Percentiles rank a stretch among this genome's conserved stretches.
Conservation (phyloP, 106 monocot species). For the Dendrobium huoshanense region DNA sequence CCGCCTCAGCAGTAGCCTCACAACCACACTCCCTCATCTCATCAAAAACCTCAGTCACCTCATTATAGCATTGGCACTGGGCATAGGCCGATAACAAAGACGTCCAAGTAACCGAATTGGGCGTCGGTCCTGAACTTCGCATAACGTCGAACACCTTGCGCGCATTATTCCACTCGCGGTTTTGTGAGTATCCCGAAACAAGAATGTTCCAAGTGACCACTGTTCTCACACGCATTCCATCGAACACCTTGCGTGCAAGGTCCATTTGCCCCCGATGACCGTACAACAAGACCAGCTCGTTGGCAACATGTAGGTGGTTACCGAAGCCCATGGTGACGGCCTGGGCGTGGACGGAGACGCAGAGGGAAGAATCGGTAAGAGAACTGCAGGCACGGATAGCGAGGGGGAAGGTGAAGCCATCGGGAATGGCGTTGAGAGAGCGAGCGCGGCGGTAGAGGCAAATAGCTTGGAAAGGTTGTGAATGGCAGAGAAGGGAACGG, state of each 20-base stretch:
- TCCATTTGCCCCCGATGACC: constrained; percentile 17
- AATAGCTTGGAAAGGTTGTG: constrained; percentile 11
- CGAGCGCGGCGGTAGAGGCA: constrained; percentile 23
- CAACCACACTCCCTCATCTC: constrained; percentile 34
- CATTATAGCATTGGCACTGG: constrained; percentile 17
- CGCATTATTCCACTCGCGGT: constrained; percentile 19
- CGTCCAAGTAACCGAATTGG: constrained; percentile 63
- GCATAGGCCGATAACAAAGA: constrained; percentile 50
- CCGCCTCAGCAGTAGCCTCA: constrained; percentile 21
- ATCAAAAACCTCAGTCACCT: constrained; percentile 30
- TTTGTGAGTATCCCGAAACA: constrained; percentile 32
- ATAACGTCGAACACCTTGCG: constrained; percentile 25
- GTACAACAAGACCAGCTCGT: constrained; percentile 43
- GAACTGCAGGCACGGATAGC: constrained; percentile 25
- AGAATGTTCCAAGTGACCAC: constrained; percentile 48
- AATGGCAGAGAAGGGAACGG: constrained; percentile 34
- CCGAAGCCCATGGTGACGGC: constrained; percentile 26
- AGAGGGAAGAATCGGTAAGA: not conserved
- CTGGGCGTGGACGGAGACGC: constrained; percentile 29
- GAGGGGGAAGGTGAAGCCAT: constrained; percentile 57
- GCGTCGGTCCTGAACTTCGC: constrained; percentile 22
- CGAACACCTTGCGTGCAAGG: constrained; percentile 39
- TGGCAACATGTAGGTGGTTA: constrained; percentile 43
- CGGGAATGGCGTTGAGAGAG: constrained; percentile 16
- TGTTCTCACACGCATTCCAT: constrained; percentile 39